A percentile compares a stretch with the other conserved stretches of the same genome.
phyloP scores from a whole-genome alignment of 208 protist genomes.

The Acanthamoeba sp. region DNA sequence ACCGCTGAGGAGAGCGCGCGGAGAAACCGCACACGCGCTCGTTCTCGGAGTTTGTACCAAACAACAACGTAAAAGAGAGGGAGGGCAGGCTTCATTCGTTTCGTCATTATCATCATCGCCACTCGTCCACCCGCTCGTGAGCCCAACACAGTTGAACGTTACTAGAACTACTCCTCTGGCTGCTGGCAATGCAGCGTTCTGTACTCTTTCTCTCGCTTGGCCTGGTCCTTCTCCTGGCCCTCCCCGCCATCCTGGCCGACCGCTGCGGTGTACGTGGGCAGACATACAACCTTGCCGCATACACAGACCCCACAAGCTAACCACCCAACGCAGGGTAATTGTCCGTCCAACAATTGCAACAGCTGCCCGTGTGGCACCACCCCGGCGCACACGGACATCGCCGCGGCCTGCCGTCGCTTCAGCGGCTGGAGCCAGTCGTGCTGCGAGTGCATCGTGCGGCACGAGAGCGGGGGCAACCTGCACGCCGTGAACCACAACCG shows the following conservation, averaged over 20 bases:
- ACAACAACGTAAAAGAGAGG: too few relatives aligned
- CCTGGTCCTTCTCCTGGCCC: background rate
- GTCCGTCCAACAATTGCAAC: conserved; percentile 34
- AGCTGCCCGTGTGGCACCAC: conserved; percentile 54
- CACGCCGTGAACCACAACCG: conserved; percentile 76
- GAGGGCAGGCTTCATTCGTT: too few relatives aligned
- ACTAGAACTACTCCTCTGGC: too few relatives aligned
- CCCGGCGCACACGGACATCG: conserved; percentile 34
- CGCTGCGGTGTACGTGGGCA: background rate
- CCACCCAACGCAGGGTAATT: conserved; percentile 51
- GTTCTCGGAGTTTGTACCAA: too few relatives aligned
- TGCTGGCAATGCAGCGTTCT: background rate
- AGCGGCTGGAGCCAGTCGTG: conserved; percentile 72
- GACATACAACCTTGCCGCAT: background rate
- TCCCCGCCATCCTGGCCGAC: conserved; percentile 30
- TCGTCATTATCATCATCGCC: too few relatives aligned
- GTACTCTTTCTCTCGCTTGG: background rate
- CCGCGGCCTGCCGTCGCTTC: conserved; percentile 57
- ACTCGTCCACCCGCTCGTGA: too few relatives aligned
- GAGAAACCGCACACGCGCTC: too few relatives aligned
- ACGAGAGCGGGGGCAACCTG: conserved; percentile 75
- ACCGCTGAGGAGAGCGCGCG: too few relatives aligned
- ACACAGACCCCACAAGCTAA: background rate
- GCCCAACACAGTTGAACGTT: too few relatives aligned
- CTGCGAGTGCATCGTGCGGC: conserved; percentile 76